phyloP scores from a whole-genome alignment of 345 rosid genomes.

The Raphanus sativus region DNA sequence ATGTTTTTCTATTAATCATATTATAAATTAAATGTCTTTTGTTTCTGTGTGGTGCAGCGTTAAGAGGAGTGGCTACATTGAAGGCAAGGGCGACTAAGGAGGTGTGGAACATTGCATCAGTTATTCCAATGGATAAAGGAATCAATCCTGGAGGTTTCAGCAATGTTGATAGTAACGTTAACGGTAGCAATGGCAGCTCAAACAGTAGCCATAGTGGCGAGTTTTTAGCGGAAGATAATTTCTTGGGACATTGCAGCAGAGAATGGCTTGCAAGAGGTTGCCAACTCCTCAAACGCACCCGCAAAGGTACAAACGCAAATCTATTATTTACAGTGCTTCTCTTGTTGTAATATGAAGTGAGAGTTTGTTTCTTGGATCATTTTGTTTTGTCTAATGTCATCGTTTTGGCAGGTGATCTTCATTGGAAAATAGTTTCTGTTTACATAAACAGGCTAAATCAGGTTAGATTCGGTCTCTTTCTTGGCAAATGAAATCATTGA shows the following conservation, averaged over 20 bases:
- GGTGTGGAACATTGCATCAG: slow-evolving; percentile 93
- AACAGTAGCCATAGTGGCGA: slow-evolving; percentile 83
- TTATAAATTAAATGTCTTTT: not conserved
- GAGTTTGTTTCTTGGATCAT: slow-evolving; percentile 9
- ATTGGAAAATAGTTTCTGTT: slow-evolving; percentile 47
- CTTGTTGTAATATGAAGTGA: not conserved
- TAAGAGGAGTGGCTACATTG: slow-evolving; percentile 62
- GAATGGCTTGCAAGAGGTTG: slow-evolving; percentile 91
- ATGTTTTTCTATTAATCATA: not conserved
- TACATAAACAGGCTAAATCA: slow-evolving; percentile 78
- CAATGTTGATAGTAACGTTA: slow-evolving; percentile 39
- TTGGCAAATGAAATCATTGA: slow-evolving; percentile 10
- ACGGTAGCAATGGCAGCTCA: slow-evolving; percentile 64
- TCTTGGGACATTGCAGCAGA: slow-evolving; percentile 77
- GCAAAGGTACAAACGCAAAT: slow-evolving; percentile 58
- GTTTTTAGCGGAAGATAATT: slow-evolving; percentile 80
- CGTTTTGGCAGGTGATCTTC: slow-evolving; percentile 75
- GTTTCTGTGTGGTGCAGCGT: slow-evolving; percentile 45
- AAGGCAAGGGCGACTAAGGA: slow-evolving; percentile 66
- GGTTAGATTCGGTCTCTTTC: slow-evolving; percentile 41
- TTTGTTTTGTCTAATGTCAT: not conserved
- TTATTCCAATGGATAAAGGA: slow-evolving; percentile 85
- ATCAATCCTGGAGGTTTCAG: slow-evolving; percentile 40
- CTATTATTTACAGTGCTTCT: not conserved
- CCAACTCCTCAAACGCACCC: slow-evolving; percentile 93